Evolutionary conservation across 2,329 filamentous ascomycete species (phyloP).

Genomic region (Xylariales sp.): DNA sequence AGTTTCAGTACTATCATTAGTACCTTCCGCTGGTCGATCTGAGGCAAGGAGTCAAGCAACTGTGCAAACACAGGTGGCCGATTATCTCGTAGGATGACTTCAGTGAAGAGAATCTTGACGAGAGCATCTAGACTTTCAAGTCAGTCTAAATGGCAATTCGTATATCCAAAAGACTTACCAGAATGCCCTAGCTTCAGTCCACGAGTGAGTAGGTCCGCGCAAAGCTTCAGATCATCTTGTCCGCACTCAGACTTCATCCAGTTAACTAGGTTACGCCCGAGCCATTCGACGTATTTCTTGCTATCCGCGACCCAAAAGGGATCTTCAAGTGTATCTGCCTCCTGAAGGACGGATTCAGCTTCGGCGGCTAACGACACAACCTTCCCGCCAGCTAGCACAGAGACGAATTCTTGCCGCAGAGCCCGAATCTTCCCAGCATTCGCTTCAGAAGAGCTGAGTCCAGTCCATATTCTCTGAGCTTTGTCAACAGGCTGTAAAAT

Average conservation of each 20-base stretch:
- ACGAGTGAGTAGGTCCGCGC: conserved; percentile 49
- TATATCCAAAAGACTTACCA: conserved; percentile 41
- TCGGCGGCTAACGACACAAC: conserved; percentile 49
- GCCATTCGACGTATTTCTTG: conserved; percentile 63
- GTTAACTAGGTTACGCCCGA: conserved; percentile 57
- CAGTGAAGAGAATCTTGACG: conserved; percentile 24
- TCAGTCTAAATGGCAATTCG: conserved; percentile 4
- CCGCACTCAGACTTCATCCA: conserved; percentile 33
- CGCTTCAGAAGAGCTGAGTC: conserved; percentile 10
- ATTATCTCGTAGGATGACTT: conserved; percentile 18
- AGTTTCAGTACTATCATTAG: conserved; percentile 36
- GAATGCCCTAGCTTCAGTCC: conserved; percentile 67
- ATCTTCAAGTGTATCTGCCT: conserved; percentile 24
- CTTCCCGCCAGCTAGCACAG: conserved; percentile 43
- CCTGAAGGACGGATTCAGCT: conserved; percentile 46
- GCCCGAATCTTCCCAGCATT: conserved; percentile 25
- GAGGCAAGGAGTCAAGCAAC: conserved; percentile 32
- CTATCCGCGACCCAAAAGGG: conserved; percentile 61
- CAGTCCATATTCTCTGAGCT: conserved; percentile 21
- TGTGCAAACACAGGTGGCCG: conserved; percentile 22
- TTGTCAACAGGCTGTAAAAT: conserved; percentile 33
- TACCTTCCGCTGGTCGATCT: conserved; percentile 39
- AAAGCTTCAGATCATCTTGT: conserved; percentile 35
- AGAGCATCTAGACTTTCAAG: conserved; percentile 34
- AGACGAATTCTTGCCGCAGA: conserved; percentile 38